A percentile compares a stretch with the other conserved stretches of the same genome.
Conservation (phyloP, 2,329 filamentous ascomycete genomes). For the Epichloe sylvatica region DNA sequence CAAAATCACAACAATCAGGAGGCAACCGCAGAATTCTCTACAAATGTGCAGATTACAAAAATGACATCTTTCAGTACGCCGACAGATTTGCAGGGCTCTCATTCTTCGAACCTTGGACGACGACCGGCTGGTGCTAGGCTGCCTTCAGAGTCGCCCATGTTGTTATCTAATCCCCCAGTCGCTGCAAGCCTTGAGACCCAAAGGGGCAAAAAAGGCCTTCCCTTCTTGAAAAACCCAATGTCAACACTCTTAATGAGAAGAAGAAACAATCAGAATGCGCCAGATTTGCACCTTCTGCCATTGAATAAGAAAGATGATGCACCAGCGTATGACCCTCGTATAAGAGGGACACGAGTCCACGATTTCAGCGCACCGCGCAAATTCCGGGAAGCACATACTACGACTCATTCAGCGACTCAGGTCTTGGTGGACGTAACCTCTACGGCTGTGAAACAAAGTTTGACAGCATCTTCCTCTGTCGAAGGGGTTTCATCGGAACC, state of each 20-base stretch:
- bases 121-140: conserved; percentile 29
- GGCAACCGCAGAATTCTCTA: conserved; percentile 20
- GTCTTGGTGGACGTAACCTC: background rate
- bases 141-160: conserved; percentile 22
- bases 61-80: conserved; percentile 34
- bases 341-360: conserved; percentile 49
- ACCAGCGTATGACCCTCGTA: conserved; percentile 46
- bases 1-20: conserved; percentile 3
- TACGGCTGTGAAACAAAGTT: background rate
- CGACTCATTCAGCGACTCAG: background rate
- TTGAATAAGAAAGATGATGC: conserved; percentile 27
- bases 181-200: conserved; percentile 22
- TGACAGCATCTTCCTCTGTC: conserved; percentile 11
- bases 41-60: conserved; percentile 18
- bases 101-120: conserved; percentile 21
- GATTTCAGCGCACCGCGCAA: conserved; percentile 49
- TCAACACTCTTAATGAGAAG: conserved; percentile 44
- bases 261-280: conserved; percentile 35
- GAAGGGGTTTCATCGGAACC: background rate
- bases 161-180: conserved; percentile 13
- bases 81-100: conserved; percentile 30
- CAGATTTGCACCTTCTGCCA: conserved; percentile 29
- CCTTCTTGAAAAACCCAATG: conserved; percentile 46
- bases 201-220: conserved; percentile 39
- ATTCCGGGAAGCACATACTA: background rate